Percentiles rank a stretch among this genome's conserved stretches.
Evolutionary conservation across 192 early-diverging fungal species (phyloP).

Genomic region (Coemansia sp.): DNA sequence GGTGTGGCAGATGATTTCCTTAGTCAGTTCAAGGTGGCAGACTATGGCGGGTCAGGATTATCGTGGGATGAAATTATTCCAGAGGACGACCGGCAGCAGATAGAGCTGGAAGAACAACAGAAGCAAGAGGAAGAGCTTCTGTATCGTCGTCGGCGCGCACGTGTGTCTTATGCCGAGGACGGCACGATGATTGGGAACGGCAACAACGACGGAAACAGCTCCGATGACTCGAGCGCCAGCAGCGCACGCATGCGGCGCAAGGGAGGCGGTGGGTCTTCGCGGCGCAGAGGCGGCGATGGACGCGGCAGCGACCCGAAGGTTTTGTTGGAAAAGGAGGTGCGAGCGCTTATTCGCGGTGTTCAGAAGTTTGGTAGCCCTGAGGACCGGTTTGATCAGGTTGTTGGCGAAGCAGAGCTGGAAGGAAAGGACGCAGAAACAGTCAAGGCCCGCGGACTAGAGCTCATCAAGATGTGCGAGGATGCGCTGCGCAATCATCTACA

Average conservation of each 20-base stretch:
- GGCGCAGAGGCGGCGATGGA: conserved; percentile 32
- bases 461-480: conserved; percentile 60
- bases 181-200: conserved; percentile 45
- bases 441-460: conserved; percentile 39
- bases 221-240: conserved; percentile 40
- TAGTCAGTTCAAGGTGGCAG: conserved; percentile 90
- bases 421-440: conserved; percentile 62
- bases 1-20: conserved; percentile 88
- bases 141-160: conserved; percentile 57
- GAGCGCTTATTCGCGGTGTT: conserved; percentile 76
- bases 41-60: conserved; percentile 73
- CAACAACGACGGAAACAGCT: conserved; percentile 28
- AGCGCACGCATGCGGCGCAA: conserved; percentile 29
- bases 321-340: conserved; percentile 79
- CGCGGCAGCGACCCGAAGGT: conserved; percentile 45
- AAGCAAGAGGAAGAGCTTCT: conserved; percentile 62
- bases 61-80: conserved; percentile 98
- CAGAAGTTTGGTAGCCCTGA: conserved; percentile 83
- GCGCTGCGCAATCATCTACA: conserved; percentile 56
- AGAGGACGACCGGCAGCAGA: conserved; percentile 70
- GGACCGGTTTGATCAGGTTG: conserved; percentile 78
- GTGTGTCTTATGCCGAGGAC: conserved; percentile 68
- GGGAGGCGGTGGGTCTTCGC: conserved; percentile 21
- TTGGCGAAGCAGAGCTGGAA: conserved; percentile 76
- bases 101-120: conserved; percentile 68